Percentiles rank a stretch among this genome's conserved stretches.
Evolutionary conservation across 306 rosid genomes (phyloP).

Genomic region (Gynostemma pentaphyllum): DNA sequence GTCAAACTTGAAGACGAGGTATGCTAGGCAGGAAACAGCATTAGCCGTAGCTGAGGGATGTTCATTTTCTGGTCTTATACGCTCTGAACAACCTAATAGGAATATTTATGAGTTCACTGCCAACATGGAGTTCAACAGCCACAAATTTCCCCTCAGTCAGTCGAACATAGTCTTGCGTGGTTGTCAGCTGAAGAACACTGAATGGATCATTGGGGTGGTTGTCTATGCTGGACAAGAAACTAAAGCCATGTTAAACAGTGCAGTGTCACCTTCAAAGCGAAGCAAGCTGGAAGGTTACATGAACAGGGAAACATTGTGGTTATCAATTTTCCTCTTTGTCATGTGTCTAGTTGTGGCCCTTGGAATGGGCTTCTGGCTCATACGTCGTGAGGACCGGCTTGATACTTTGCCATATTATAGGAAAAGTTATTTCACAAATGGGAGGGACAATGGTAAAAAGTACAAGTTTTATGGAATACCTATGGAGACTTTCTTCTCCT

Average conservation of each 20-base stretch:
- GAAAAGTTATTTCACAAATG: constrained; percentile 36
- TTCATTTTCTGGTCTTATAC: constrained; percentile 49
- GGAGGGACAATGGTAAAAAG: constrained; percentile 32
- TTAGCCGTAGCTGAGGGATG: constrained; percentile 42
- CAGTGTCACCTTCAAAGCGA: constrained; percentile 87
- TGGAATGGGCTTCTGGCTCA: constrained; percentile 77
- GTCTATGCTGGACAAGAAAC: constrained; percentile 99
- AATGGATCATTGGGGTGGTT: constrained; percentile 87
- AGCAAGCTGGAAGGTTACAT: constrained; percentile 79
- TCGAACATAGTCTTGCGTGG: constrained; percentile 94
- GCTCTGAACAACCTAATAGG: constrained; percentile 85
- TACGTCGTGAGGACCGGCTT: constrained; percentile 54
- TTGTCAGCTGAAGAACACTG: constrained; percentile 95
- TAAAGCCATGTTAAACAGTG: constrained; percentile 94
- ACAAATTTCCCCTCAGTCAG: constrained; percentile 66
- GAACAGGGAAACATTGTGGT: constrained; percentile 89
- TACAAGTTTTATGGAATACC: constrained; percentile 78
- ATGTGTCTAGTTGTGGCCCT: constrained; percentile 85
- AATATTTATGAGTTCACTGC: constrained; percentile 91
- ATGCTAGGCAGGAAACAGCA: constrained; percentile 81
- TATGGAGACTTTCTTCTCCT: constrained; percentile 82
- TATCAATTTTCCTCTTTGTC: constrained; percentile 65
- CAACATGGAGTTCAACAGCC: constrained; percentile 68
- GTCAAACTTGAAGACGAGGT: constrained; percentile 94
- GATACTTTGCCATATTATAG: constrained; percentile 86